Percentiles rank a stretch among this genome's conserved stretches.
phyloP scores from a whole-genome alignment of 202 grass and related monocot species.

The Carex sylvatica region DNA sequence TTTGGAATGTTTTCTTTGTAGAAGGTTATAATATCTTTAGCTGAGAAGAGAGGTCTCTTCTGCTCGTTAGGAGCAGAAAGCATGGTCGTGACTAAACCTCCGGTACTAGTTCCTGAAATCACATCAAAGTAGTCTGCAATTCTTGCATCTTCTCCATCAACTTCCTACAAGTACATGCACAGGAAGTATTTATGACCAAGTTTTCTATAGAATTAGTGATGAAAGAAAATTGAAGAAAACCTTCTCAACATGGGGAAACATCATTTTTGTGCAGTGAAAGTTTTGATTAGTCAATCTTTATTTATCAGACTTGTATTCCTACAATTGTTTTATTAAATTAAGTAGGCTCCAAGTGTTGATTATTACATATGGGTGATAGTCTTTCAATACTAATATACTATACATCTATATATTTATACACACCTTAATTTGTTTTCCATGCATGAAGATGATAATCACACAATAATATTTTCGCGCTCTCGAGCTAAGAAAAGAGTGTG shows the following conservation, averaged over 20 bases:
- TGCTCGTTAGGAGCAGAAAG: conserved; percentile 38
- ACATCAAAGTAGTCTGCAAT: conserved; percentile 58
- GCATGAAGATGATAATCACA: too few relatives aligned
- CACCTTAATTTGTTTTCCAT: too few relatives aligned
- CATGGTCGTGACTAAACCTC: conserved; percentile 52
- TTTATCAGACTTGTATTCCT: too few relatives aligned
- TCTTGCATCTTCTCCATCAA: conserved; percentile 30
- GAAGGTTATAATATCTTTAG: conserved; percentile 48
- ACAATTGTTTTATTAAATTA: too few relatives aligned
- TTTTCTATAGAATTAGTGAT: not conserved
- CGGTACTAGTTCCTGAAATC: conserved; percentile 54
- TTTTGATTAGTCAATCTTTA: too few relatives aligned
- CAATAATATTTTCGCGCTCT: too few relatives aligned
- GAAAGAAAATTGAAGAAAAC: too few relatives aligned
- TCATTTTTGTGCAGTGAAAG: not conserved
- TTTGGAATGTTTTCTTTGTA: conserved; percentile 43
- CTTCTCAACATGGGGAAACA: not conserved
- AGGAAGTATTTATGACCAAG: not conserved
- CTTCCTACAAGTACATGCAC: conserved; percentile 24
- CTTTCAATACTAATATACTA: too few relatives aligned
- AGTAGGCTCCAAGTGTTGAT: not conserved
- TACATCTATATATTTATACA: too few relatives aligned
- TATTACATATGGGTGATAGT: too few relatives aligned
- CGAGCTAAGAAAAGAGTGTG: too few relatives aligned
- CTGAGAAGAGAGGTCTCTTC: conserved; percentile 37